Base-by-base conservation (phyloP, 208 protist species). In the Crithidia sp. region DNA sequence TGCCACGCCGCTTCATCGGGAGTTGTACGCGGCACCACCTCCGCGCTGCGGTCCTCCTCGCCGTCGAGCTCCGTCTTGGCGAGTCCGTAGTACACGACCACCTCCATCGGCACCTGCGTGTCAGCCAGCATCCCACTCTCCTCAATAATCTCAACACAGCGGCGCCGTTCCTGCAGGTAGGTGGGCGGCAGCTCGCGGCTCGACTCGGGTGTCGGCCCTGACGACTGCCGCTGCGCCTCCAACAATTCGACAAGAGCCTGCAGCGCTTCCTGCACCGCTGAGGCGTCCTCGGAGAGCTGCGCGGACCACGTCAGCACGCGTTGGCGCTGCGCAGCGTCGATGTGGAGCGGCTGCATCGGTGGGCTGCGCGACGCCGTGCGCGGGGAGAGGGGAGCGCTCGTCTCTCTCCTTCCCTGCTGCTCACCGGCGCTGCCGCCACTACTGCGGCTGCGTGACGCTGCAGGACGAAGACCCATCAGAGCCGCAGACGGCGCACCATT, bases 91-190 rank as follows among this genome's bases (percentile, higher is more conserved):
- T 87, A 85, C 40, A 85, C 59, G 16, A 88, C 83, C 9, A 92
- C 86, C 37, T 91, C 81, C 45, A 84, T 72, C 47, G 90, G 90
- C 7, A 95, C 72, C 40, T 90, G 76, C 37, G 82, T 92, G 69
- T 95, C 90, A 19, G 83, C 61, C 57, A 95, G 78, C 86, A 93
- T 92, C 40, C 88, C 87, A 41, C 88, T 90, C 5, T 85, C 72
- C 17, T 81, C 67, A 12, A 95, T 64, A 44, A 92, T 93, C 43
- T 80, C 70, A 8, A 88, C 52, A 43, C 88, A 95, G n/a, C 71
- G 73, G 16, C 67, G 67, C 7, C 90, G 86, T 78, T 95, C 90
- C 19, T 88, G 65, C 63, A 85, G 40, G 73, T 83, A 85, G n/a
- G 67, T 81, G 3, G 28, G 77, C 19, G 82, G 79, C 41, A 88